Evolutionary conservation across 768 basidiomycete genomes (phyloP).

Genomic region (Pleurotus djamor): DNA sequence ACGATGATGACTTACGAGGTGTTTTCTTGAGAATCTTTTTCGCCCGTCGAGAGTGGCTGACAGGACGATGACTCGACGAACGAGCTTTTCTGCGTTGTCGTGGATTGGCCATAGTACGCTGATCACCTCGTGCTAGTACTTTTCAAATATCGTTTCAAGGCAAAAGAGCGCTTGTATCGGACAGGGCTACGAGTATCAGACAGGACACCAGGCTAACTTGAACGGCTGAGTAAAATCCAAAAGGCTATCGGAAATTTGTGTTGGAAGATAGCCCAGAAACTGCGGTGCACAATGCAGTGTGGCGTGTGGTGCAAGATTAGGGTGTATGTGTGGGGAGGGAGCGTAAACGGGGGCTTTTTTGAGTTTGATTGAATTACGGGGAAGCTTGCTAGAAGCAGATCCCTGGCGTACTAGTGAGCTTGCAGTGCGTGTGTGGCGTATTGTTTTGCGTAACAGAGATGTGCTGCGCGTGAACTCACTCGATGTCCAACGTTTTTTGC

Average conservation of each 20-base stretch:
- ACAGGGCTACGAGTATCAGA: no score
- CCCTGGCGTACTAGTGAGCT: background rate
- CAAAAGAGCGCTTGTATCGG: background rate
- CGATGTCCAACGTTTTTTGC: no score
- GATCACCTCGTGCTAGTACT: no score
- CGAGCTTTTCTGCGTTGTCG: slow-evolving; percentile 86
- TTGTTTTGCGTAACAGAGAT: background rate
- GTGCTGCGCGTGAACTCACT: no score
- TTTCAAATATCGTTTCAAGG: background rate
- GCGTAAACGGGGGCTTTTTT: no score
- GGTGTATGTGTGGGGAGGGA: no score
- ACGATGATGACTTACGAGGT: slow-evolving; percentile 48
- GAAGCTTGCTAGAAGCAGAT: background rate
- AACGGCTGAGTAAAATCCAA: slow-evolving; percentile 3
- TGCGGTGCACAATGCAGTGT: no score
- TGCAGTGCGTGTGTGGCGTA: background rate
- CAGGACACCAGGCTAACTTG: background rate
- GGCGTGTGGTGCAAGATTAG: no score
- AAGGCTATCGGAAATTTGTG: background rate
- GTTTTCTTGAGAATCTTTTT: slow-evolving; percentile 78
- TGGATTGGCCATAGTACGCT: slow-evolving; percentile 80
- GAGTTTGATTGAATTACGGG: background rate
- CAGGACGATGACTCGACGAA: slow-evolving; percentile 70
- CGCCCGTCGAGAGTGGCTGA: slow-evolving; percentile 73
- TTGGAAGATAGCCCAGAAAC: background rate